These are phyloP conservation scores for Atkinsonella texensis DNA, from an alignment of 2,329 filamentous ascomycete genomes.

Conservation along the genomic window DNA sequence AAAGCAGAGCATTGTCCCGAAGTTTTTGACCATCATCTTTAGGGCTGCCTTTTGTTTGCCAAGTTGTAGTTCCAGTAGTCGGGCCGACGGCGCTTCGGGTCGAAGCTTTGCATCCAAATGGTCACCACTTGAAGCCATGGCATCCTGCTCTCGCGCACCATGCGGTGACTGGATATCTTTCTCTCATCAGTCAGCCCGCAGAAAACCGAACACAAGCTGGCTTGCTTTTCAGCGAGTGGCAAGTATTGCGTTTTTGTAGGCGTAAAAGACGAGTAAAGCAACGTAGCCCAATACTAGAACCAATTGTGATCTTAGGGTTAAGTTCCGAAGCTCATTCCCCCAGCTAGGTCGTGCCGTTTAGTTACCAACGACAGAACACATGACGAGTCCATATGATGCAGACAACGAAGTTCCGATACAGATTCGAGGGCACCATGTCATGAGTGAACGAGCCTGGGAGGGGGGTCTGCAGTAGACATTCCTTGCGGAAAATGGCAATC, in stretches of 20 bases:
- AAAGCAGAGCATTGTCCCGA: not conserved
- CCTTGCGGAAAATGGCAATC: slow-evolving; percentile 57
- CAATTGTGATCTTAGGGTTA: slow-evolving; percentile 85
- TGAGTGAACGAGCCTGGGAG: slow-evolving; percentile 23
- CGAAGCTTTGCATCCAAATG: slow-evolving; percentile 58
- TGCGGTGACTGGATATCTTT: slow-evolving; percentile 45
- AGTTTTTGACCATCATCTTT: slow-evolving; percentile 18
- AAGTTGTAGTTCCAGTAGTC: slow-evolving; percentile 50
- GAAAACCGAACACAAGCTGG: slow-evolving; percentile 18
- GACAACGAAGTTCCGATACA: slow-evolving; percentile 41
- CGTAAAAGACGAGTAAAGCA: slow-evolving; percentile 59
- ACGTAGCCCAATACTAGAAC: slow-evolving; percentile 64
- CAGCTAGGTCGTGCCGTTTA: slow-evolving; percentile 29
- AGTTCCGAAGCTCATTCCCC: slow-evolving; percentile 70
- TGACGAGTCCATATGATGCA: slow-evolving; percentile 34
- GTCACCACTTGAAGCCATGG: slow-evolving; percentile 47
- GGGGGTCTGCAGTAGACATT: slow-evolving; percentile 43
- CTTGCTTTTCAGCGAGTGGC: slow-evolving; percentile 40
- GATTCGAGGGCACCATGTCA: slow-evolving; percentile 49
- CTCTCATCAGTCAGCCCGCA: slow-evolving; percentile 34
- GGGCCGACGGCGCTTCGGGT: slow-evolving; percentile 62
- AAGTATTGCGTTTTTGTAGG: slow-evolving; percentile 19
- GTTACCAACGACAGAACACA: slow-evolving; percentile 24
- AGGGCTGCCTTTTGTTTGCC: slow-evolving; percentile 31
- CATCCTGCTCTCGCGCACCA: slow-evolving; percentile 44